Conservation (phyloP, 257 asterid genomes). For the Solanum ahanhuiri region DNA sequence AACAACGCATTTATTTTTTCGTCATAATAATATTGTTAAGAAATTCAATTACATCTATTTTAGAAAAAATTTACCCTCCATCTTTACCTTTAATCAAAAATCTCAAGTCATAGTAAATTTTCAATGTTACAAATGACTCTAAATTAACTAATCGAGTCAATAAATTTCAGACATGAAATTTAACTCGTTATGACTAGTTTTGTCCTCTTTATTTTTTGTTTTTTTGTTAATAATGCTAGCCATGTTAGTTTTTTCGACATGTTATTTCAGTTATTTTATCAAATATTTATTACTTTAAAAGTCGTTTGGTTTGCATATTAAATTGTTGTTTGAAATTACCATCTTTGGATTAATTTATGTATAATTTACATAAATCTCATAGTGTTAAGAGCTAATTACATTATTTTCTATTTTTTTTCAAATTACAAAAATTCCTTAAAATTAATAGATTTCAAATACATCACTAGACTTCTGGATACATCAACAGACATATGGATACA, state of each 20-base stretch:
- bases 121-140: not conserved
- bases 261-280: not conserved
- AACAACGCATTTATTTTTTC: rapidly evolving
- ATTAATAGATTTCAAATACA: too few relatives aligned
- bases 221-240: not conserved
- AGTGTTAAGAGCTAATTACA: too few relatives aligned
- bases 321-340: not conserved
- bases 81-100: not conserved
- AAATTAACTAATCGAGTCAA: not conserved
- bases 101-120: not conserved
- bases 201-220: not conserved
- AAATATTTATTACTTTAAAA: not conserved
- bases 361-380: too few relatives aligned
- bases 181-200: not conserved
- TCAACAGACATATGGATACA: rapidly evolving
- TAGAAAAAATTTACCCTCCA: rapidly evolving
- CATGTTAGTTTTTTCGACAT: not conserved
- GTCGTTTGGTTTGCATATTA: not conserved
- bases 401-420: not conserved
- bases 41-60: not conserved
- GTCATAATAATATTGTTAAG: not conserved
- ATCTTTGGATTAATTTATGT: not conserved
- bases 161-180: not conserved
- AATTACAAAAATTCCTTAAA: too few relatives aligned
- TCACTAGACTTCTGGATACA: not conserved